Percentiles rank a stretch among this genome's conserved stretches.
Evolutionary conservation across 352 stramenopile genomes (phyloP).

Genomic region (Pythium periplocum): DNA sequence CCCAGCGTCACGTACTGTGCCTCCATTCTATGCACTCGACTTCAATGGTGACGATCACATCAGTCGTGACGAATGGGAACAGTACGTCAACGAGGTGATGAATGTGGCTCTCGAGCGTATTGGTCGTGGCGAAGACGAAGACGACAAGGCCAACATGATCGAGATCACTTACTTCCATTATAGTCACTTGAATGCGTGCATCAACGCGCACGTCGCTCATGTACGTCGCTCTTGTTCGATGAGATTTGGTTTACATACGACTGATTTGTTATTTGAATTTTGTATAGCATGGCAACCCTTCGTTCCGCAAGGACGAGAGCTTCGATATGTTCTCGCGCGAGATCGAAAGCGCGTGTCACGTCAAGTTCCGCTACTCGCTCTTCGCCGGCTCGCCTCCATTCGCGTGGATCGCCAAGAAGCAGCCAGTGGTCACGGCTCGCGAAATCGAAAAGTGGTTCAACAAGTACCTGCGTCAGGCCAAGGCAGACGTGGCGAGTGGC

Average conservation of each 20-base stretch:
- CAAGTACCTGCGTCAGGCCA: neutral
- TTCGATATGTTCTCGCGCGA: neutral
- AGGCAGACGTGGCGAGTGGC: neutral
- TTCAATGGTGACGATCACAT: neutral
- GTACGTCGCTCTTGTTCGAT: neutral
- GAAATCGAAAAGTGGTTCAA: neutral
- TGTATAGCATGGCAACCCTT: neutral
- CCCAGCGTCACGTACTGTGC: neutral
- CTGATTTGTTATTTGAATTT: no score
- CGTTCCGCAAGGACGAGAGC: neutral
- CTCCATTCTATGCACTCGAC: slow-evolving; percentile 9
- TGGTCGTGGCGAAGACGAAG: neutral
- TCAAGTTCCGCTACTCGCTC: slow-evolving; percentile 42
- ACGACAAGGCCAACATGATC: neutral
- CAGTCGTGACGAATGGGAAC: slow-evolving; percentile 1
- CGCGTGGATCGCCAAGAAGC: slow-evolving; percentile 23
- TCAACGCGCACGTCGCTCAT: neutral
- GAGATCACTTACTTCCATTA: slow-evolving; percentile 5
- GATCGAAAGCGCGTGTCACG: slow-evolving; percentile 26
- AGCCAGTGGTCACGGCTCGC: slow-evolving; percentile 1
- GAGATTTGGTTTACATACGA: no score
- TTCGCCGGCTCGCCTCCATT: slow-evolving; percentile 31
- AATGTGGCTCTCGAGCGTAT: neutral
- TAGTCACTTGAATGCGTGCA: slow-evolving; percentile 1
- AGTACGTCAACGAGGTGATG: slow-evolving; percentile 1